Evolutionary conservation across 1,284 basidiomycete genomes (phyloP), one percentile per base, ranked within the genome.

Genomic region (Microbotryum scabiosae): DNA sequence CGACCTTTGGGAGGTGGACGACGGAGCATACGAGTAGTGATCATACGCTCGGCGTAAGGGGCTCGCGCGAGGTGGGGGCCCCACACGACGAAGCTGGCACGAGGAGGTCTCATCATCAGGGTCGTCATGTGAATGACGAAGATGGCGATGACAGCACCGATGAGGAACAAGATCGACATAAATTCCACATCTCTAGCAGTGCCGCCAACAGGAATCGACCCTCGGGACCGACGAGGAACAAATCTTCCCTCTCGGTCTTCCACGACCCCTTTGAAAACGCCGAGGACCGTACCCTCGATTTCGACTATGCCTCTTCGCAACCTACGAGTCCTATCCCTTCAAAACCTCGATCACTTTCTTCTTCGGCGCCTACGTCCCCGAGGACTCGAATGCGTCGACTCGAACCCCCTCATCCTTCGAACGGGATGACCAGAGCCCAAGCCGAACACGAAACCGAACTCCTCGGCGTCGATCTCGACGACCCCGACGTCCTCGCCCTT

Each of bases 401-500:
- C 36, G 36, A 41, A 41, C 36, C 36, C 36, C 36, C 26, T 26
- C 25, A 30, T 30, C 30, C 10, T 52, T 20, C 21, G 23, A 49
- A 49, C 20, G 21, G 12, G 47, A 21, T 49, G 47, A 49, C 47
- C 18, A 9, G 26, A 49, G 51, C 51, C 30, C 23, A 52, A n/a
- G 51, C 51, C 16, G 51, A 32, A 20, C 23, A 28, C 20, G 47
- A 49, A 8, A 25, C 26, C 36, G 36, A 41, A 41, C 36, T 41
- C 1, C 36, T 41, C 14, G 36, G 14, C 36, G 1, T 28, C 25
- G 48, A 28, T 14, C 25, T 10, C 3, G 25, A 50, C 5, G 54
- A 55, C 25, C 25, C 45, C 12, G 44, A 55, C 54, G 54, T 44
- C 7, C 21, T 55, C 54, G 26, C 54, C 18, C 54, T 46, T 23